Percentiles rank a stretch among this genome's conserved stretches.
phyloP scores from a whole-genome alignment of 2,329 filamentous ascomycete genomes.

The Colletotrichum sp. region DNA sequence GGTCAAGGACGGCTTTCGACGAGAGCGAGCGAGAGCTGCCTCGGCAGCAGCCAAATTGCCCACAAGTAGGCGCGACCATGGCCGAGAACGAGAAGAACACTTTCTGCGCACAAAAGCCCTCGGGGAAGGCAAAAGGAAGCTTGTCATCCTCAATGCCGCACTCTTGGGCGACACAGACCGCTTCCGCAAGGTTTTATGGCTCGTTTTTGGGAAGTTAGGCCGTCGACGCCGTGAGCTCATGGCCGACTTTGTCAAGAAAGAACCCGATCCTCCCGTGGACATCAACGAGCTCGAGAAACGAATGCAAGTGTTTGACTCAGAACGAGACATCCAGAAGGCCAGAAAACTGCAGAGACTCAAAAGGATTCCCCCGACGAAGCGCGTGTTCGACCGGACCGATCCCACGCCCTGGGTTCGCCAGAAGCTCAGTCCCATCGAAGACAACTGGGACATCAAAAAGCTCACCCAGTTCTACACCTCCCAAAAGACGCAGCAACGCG shows the following conservation, averaged over 20 bases:
- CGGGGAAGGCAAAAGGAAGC: constrained; percentile 11
- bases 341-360: constrained; percentile 1
- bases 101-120: constrained; percentile 4
- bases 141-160: constrained; percentile 57
- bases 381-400: neutral
- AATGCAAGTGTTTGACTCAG: neutral
- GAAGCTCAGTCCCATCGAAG: constrained; percentile 37
- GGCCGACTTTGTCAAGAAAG: constrained; percentile 36
- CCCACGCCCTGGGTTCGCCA: constrained; percentile 31
- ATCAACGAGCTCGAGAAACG: constrained; percentile 43
- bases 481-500: constrained; percentile 41
- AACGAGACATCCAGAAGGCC: neutral
- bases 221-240: constrained; percentile 55
- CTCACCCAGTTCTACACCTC: constrained; percentile 45
- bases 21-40: constrained; percentile 26
- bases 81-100: neutral
- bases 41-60: constrained; percentile 43
- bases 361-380: neutral
- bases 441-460: constrained; percentile 55
- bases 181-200: constrained; percentile 52
- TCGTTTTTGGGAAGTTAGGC: constrained; percentile 60
- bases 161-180: constrained; percentile 53
- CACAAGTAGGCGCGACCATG: constrained; percentile 3
- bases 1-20: constrained; percentile 51
- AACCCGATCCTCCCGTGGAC: constrained; percentile 40